phyloP scores from a whole-genome alignment of 176 grass and related monocot species.

The Eleusine coracana region DNA sequence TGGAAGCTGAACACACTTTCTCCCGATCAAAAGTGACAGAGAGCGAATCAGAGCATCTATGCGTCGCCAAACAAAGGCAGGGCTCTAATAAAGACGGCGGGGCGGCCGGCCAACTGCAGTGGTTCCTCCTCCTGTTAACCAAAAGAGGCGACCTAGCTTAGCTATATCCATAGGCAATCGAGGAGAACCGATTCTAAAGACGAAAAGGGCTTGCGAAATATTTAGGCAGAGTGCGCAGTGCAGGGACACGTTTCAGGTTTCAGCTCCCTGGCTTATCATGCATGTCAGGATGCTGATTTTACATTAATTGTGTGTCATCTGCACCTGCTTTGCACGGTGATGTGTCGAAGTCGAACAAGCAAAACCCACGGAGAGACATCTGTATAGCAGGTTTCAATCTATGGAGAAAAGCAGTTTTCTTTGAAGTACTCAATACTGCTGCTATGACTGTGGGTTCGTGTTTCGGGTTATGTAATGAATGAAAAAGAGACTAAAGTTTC shows the following conservation, averaged over 20 bases:
- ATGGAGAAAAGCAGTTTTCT: background rate
- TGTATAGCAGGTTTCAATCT: background rate
- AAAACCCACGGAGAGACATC: background rate
- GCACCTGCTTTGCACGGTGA: background rate
- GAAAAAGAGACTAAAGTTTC: too few relatives aligned
- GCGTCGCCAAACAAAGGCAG: slow-evolving; percentile 16
- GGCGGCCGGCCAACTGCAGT: background rate
- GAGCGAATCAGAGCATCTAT: slow-evolving; percentile 4
- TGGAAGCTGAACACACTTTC: background rate
- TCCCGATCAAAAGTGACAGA: slow-evolving; percentile 13
- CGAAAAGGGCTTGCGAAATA: background rate
- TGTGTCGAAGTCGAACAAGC: background rate
- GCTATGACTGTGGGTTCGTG: background rate
- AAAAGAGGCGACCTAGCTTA: background rate
- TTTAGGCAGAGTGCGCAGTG: background rate
- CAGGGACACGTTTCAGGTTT: background rate
- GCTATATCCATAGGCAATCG: background rate
- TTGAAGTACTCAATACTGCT: background rate
- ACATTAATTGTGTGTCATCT: background rate
- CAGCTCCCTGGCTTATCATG: slow-evolving; percentile 13
- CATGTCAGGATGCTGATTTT: background rate
- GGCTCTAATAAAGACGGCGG: background rate
- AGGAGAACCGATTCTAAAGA: slow-evolving; percentile 10
- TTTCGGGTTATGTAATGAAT: too few relatives aligned
- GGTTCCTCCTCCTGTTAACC: background rate